Evolutionary conservation across 2,329 filamentous ascomycete genomes (phyloP), one percentile per base, ranked within the genome.

Genomic region (Phaeosphaeria sp.): DNA sequence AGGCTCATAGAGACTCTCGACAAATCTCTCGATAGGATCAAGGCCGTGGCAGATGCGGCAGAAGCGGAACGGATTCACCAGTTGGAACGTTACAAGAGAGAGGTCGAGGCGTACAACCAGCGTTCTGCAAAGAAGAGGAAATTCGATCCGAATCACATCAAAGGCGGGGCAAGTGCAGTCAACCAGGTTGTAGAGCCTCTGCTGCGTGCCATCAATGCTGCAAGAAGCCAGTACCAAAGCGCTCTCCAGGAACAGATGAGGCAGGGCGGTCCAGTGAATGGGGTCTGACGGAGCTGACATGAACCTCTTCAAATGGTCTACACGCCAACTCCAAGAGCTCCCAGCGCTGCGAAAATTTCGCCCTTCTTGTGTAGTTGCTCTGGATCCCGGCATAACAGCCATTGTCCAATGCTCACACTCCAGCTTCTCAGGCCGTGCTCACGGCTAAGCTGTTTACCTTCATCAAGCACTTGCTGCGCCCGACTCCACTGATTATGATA

Each of bases 1-100:
- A 92, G 91, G 60, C 84, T 97, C 47, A 88, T 91, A 7, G 91
- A 96, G 74, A 94, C 93, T 9, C 83, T 99, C 15, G 86, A 87
- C 58, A 87, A 90, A 57, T 94, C 92, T 0, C 82, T 89, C 55
- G 86, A 90, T 58, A 87, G 95, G 24, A 94, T 98, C 75, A 86
- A 90, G 56, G 88, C 89, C 17, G 91, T 97, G 1, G 91, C 90
- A 0, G 84, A 87, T 15, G 89, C 92, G 67, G 95, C 95, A 0
- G 93, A 97, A 71, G 82, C 81, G 53, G 90, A 91, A 60, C 85
- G 91, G 27, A 82, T 88, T 51, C 82, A 84, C n/a, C 82, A 87
- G 52, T 86, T 96, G 17, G 85, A 87, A 43, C 83, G 82, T 51
- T 81, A 88, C 59, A 92, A 89, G 77, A 84, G 86, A 63, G 88